phyloP scores from a whole-genome alignment of 345 rosid species.

The Eucalyptus polybractea region DNA sequence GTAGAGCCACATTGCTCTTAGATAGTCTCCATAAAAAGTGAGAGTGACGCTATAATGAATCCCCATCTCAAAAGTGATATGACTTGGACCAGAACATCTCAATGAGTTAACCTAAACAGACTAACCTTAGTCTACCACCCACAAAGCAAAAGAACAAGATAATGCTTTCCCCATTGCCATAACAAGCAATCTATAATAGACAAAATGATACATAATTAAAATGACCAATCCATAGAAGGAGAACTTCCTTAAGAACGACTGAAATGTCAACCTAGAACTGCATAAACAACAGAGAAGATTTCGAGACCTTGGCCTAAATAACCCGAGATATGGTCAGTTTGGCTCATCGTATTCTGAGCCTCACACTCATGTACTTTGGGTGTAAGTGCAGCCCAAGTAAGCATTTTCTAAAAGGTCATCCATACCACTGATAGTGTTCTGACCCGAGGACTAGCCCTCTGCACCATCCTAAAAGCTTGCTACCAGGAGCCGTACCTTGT shows the following conservation, averaged over 20 bases:
- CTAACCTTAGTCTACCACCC: not conserved
- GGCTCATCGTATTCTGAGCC: not conserved
- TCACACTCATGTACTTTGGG: not conserved
- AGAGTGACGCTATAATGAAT: not conserved
- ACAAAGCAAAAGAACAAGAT: not conserved
- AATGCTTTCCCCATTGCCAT: not conserved
- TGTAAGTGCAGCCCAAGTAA: not conserved
- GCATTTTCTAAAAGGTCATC: not conserved
- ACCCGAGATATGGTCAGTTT: not conserved
- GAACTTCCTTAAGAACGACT: not conserved
- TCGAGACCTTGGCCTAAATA: not conserved
- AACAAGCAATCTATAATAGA: not conserved
- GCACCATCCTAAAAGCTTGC: not conserved
- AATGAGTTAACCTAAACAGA: not conserved
- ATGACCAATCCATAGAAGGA: not conserved
- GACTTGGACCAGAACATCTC: not conserved
- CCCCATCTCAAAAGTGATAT: not conserved
- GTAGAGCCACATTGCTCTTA: no score
- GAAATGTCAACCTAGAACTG: not conserved
- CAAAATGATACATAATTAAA: not conserved
- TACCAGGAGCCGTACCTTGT: not conserved
- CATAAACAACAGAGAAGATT: not conserved
- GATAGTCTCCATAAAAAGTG: not conserved
- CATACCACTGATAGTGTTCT: not conserved
- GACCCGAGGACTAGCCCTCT: not conserved